Base-by-base conservation (phyloP, 768 basidiomycete genomes). In the Podaxis rugospora region DNA sequence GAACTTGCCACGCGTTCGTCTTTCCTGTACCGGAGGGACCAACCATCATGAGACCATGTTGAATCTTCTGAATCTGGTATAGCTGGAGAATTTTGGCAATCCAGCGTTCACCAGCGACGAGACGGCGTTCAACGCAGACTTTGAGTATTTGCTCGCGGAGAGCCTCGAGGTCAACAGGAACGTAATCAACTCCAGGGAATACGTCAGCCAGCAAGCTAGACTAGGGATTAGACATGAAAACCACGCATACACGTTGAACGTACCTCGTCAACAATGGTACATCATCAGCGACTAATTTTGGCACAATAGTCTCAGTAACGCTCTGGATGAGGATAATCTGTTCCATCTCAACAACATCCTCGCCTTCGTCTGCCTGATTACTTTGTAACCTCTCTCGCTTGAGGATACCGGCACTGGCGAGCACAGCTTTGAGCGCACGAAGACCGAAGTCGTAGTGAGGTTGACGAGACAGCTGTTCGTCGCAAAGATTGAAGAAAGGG, bases 11-110 rank as follows among this genome's bases (percentile, higher is more conserved):
- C 0, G 97, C 95, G 65, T 95, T 92, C 1, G 92, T 96, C 76
- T 99, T 99, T 32, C 97, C 97, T 51, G 85, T 94, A 27, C 96
- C 97, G 10, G 97, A 98, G 1, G 97, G 89, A 0, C 97, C 96
- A 28, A 99, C 97, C 94, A 99, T 97, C 97, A 99, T 98, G 44
- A 99, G 80, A 74, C 97, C 97, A 73, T 99, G 97, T 67, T 98
- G 96, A 64, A 98, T 99, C 78, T 95, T 98, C 76, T 99, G 97
- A 62, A 99, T 98, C 72, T 98, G 97, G 73, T 98, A 98, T 4
- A 99, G 83, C 71, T 99, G 97, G 13, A 99, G 81, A 61, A 98
- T 96, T 79, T 99, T 99, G 67, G 87, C 83, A 55, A 95, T 82
- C 96, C 97, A 99, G 36, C 84, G 83, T 50, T 95, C 92, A 18